These are phyloP conservation scores for Megacollybia marginata DNA, from an alignment of 768 basidiomycete genomes.

Conservation along the genomic window DNA sequence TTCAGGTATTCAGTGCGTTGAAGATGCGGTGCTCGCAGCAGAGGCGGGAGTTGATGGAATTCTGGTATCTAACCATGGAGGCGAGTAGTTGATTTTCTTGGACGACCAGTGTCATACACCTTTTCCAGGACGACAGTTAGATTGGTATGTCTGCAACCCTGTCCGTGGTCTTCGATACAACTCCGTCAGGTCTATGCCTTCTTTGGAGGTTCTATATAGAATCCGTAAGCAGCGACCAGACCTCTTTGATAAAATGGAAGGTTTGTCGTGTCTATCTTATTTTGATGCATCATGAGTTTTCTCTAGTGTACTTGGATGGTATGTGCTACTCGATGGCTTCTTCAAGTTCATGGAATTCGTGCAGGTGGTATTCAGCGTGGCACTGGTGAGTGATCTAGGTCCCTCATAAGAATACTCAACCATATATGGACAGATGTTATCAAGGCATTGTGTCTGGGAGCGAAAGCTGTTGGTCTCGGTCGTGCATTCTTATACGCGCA, in stretches of 20 bases:
- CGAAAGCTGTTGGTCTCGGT: slow-evolving; percentile 80
- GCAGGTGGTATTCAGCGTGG: slow-evolving; percentile 63
- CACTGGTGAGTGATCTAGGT: slow-evolving; percentile 42
- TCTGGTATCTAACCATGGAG: slow-evolving; percentile 88
- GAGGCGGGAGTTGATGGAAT: slow-evolving; percentile 85
- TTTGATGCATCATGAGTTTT: slow-evolving; percentile 4
- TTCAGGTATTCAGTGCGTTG: slow-evolving; percentile 8
- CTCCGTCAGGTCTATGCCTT: slow-evolving; percentile 56
- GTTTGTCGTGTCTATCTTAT: slow-evolving; percentile 19
- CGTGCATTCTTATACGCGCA: slow-evolving; percentile 82
- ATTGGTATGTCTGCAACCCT: slow-evolving; percentile 45
- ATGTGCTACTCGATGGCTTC: slow-evolving; percentile 7
- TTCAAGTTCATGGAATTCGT: too few species aligned
- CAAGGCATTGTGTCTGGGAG: slow-evolving; percentile 87
- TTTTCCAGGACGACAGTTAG: slow-evolving; percentile 63
- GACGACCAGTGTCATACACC: background rate
- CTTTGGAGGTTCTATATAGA: slow-evolving; percentile 71
- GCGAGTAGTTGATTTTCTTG: slow-evolving; percentile 25
- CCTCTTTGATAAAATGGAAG: slow-evolving; percentile 66
- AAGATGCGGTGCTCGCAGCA: slow-evolving; percentile 83
- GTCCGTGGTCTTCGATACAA: slow-evolving; percentile 7
- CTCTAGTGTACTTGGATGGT: slow-evolving; percentile 83
- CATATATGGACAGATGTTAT: slow-evolving; percentile 51
- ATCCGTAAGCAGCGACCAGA: slow-evolving; percentile 69
- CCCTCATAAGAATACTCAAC: too few species aligned